phyloP scores from a whole-genome alignment of 345 rosid species.

The Dipteronia sinensis region DNA sequence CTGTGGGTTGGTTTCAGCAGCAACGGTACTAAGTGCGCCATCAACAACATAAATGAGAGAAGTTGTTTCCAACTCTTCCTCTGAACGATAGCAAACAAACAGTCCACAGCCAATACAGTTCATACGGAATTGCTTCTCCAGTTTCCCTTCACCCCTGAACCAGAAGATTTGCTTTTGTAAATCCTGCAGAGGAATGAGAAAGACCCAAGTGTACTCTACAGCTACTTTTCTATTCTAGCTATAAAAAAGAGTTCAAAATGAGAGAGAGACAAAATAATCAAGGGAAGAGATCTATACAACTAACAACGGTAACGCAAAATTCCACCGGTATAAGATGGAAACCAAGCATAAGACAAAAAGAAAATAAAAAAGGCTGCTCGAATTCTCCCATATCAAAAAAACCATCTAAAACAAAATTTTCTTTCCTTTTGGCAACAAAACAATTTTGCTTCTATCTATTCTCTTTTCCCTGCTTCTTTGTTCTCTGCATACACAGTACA shows the following conservation, averaged over 20 bases:
- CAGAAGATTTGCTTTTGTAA: constrained; percentile 9
- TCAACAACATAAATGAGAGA: constrained; percentile 77
- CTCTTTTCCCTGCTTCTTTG: too few species aligned
- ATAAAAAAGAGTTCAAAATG: background rate
- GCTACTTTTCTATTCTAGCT: background rate
- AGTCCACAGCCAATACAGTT: constrained; percentile 88
- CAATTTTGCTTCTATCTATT: too few species aligned
- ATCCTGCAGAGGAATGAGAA: background rate
- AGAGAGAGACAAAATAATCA: background rate
- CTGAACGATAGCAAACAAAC: constrained; percentile 90
- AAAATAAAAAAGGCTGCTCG: too few species aligned
- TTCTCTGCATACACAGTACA: too few species aligned
- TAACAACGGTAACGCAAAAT: background rate
- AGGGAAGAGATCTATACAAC: background rate
- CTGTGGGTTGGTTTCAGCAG: constrained; percentile 95
- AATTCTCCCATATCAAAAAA: too few species aligned
- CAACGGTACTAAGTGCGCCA: constrained; percentile 84
- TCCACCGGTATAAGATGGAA: background rate
- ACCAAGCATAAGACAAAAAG: background rate
- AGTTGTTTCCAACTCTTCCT: constrained; percentile 76
- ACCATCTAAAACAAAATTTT: background rate
- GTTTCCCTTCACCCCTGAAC: constrained; percentile 83
- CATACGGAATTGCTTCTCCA: constrained; percentile 99
- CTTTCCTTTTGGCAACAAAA: too few species aligned
- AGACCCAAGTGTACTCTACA: background rate